A percentile compares a stretch with the other conserved stretches of the same genome.
phyloP scores from a whole-genome alignment of 148 eudicot genomes.

The Simmondsia chinensis region DNA sequence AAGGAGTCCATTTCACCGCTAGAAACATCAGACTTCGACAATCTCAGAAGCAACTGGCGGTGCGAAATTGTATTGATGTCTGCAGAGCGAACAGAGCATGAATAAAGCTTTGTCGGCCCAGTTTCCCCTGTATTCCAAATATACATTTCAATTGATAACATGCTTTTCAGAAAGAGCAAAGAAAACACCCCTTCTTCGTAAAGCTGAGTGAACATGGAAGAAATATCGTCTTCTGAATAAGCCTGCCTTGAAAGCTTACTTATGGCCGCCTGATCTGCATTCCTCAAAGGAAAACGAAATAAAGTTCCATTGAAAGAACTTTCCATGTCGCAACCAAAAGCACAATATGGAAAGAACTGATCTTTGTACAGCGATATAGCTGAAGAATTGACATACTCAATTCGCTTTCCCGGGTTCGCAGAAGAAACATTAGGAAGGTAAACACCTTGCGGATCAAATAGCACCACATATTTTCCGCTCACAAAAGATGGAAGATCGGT shows the following conservation, averaged over 20 bases:
- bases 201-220: constrained; percentile 74
- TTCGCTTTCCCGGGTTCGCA: constrained; percentile 95
- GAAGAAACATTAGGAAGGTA: constrained; percentile 92
- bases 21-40: constrained; percentile 39
- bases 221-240: constrained; percentile 73
- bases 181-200: constrained; percentile 84
- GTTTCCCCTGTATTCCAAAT: constrained; percentile 73
- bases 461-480: constrained; percentile 84
- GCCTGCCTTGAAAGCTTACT: constrained; percentile 97
- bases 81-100: constrained; percentile 64
- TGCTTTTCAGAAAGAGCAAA: constrained; percentile 79
- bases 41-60: constrained; percentile 81
- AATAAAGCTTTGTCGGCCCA: constrained; percentile 64
- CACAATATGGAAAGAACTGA: constrained; percentile 90
- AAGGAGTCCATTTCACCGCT: constrained; percentile 57
- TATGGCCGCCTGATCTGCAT: constrained; percentile 74
- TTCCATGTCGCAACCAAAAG: constrained; percentile 95
- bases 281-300: constrained; percentile 97
- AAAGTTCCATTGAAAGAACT: constrained; percentile 75
- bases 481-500: constrained; percentile 99
- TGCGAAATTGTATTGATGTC: constrained; percentile 55
- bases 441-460: constrained; percentile 95
- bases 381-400: constrained; percentile 81
- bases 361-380: constrained; percentile 75
- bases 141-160: constrained; percentile 78